Base-by-base conservation (phyloP, 2,329 filamentous ascomycete genomes). In the Ophiostoma tasmaniense region DNA sequence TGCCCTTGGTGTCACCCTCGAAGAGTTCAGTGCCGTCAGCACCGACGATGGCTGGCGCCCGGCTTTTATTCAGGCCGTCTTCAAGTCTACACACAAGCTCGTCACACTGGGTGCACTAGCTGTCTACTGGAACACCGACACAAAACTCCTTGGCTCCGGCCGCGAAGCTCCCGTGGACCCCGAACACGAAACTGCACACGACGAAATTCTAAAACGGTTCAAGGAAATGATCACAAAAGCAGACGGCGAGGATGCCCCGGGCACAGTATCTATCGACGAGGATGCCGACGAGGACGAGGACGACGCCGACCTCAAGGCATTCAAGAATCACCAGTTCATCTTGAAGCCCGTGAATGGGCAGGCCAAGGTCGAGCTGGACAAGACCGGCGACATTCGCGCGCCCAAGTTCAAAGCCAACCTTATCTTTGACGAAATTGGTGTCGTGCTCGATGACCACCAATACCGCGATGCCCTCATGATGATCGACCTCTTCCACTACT, bases 381-480 rank as follows among this genome's bases (percentile, higher is more conserved):
- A 99, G 79, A 93, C 91, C 1, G 93, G 92, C 33, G 90, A 92
- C 73, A 79, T 86, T 35, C 88, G 91, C 69, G 84, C 86, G 20
- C 91, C 95, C 2, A 95, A 94, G 75, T 89, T 95, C 81, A 98
- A 97, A 79, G 92, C 93, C 35, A 91, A 90, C 52, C 80, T 99
- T 22, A 81, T 98, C 1, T 99, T 99, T 74, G 94, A 99, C 76
- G 96, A 99, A 76, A 93, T 99, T 70, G 95, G 96, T 66, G 89
- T 99, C 72, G 91, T 98, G n/a, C 85, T 99, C 39, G 96, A 99
- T 74, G 94, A 99, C 73, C 88, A 97, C 73, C 95, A 99, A 77
- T 99, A 99, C 76, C 90, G 96, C 37, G 95, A 99, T 79, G 92
- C 90, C 5, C 81, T 99, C 70, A 99, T 99, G 95, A 91, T 99